A percentile compares a stretch with the other conserved stretches of the same genome.
Conservation (phyloP, 2,329 filamentous ascomycete genomes). For the Aspergillus transmontanensis region DNA sequence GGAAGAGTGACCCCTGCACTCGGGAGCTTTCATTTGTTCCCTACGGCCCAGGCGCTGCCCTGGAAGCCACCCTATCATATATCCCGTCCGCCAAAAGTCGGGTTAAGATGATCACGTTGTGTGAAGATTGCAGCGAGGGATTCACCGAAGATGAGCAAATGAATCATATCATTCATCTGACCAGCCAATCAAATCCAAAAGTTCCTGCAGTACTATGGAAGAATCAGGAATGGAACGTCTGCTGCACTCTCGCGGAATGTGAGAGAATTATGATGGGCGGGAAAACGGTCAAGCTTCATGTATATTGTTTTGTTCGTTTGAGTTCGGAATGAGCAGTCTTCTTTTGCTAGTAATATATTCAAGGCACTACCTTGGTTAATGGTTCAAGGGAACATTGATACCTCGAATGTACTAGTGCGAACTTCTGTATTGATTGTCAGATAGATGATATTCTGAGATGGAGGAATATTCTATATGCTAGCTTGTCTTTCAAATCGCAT, state of each 20-base stretch:
- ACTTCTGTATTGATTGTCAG: background rate
- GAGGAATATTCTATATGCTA: background rate
- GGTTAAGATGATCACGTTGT: conserved; percentile 1
- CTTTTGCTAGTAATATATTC: background rate
- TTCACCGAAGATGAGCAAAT: conserved; percentile 1
- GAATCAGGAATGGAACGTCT: background rate
- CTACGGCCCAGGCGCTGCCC: background rate
- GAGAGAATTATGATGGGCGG: conserved; percentile 1
- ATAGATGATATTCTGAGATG: background rate
- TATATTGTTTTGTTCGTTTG: conserved; percentile 4
- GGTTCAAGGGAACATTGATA: background rate
- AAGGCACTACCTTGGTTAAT: background rate
- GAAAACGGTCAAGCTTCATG: conserved; percentile 1
- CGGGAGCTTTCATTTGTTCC: conserved; percentile 1
- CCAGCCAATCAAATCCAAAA: background rate
- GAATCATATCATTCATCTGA: conserved; percentile 1
- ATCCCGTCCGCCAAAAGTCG: conserved; percentile 3
- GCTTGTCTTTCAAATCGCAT: background rate
- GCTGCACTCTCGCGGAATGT: background rate
- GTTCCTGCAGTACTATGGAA: background rate
- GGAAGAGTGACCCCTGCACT: background rate
- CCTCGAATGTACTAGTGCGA: background rate
- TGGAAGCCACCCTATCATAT: conserved; percentile 4
- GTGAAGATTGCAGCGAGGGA: conserved; percentile 3
- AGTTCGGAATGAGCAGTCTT: background rate